phyloP scores from a whole-genome alignment of 2,329 filamentous ascomycete genomes.

The Aplosporella prunicola region DNA sequence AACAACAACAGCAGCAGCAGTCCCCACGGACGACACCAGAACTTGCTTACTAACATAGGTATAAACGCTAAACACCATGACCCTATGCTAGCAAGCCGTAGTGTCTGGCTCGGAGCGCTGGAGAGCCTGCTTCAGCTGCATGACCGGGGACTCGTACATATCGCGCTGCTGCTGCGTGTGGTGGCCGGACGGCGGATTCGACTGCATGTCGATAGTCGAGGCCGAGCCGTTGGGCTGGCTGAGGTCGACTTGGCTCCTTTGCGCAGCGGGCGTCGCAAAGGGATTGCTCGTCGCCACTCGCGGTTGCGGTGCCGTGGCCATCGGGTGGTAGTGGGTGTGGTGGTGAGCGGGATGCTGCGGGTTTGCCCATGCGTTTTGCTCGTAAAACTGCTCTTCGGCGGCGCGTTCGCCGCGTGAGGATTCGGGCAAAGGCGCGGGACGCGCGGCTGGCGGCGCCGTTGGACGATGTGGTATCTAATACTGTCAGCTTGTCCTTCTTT shows the following conservation, averaged over 20 bases:
- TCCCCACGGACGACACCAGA: no score
- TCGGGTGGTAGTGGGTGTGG: slow-evolving; percentile 22
- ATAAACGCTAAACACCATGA: no score
- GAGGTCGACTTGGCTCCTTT: slow-evolving; percentile 26
- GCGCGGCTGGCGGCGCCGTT: not conserved
- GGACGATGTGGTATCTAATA: no score
- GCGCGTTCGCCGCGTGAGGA: slow-evolving; percentile 40
- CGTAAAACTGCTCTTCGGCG: slow-evolving; percentile 80
- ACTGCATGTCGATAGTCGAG: slow-evolving; percentile 30
- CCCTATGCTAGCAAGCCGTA: no score
- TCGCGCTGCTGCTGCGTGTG: slow-evolving; percentile 14
- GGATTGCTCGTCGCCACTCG: slow-evolving; percentile 2
- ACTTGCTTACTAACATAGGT: no score
- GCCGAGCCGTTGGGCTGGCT: slow-evolving; percentile 29
- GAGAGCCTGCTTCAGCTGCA: slow-evolving; percentile 27
- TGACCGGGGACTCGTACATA: slow-evolving; percentile 28
- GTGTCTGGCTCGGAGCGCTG: no score
- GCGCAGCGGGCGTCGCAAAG: slow-evolving; percentile 23
- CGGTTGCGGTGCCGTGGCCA: slow-evolving; percentile 14
- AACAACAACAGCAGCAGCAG: no score
- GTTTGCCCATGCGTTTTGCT: slow-evolving; percentile 88
- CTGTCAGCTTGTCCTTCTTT: no score
- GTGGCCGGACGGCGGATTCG: slow-evolving; percentile 29
- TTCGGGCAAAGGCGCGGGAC: slow-evolving; percentile 18
- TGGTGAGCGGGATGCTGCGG: slow-evolving; percentile 50